Evolutionary conservation across 2,329 filamentous ascomycete species (phyloP), one percentile per base, ranked within the genome.

Genomic region (Pyrenochaeta sp.): DNA sequence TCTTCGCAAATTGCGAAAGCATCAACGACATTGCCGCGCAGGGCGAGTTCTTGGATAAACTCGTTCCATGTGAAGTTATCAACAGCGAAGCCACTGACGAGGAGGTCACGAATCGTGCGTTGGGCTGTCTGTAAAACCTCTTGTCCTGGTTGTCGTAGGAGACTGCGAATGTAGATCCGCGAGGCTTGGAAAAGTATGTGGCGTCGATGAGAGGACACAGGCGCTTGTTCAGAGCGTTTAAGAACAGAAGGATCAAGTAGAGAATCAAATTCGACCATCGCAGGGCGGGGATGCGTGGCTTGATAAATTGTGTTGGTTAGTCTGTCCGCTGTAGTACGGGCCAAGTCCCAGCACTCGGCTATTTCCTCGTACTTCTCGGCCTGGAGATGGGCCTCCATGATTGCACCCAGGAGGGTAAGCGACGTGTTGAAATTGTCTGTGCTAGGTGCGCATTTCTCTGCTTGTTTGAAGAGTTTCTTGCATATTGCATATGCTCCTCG

Each of bases 21-120:
- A 14, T 86, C 77, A 34, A 82, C 72, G 58, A 81, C 80, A 31
- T 80, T 77, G 31, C 80, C 78, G 40, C 84, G 77, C 10, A 77
- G 74, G 17, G 84, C 82, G 19, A 96, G 82, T 36, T 79, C 72
- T 58, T 87, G 83, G 41, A 96, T 80, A 53, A 89, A 85, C 36
- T 81, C 78, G 65, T 96, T 94, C 90, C 90, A 96, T 56, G 89
- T 91, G 58, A 80, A 81, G 65, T 82, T 86, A 61, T 90, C 86
- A 44, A 96, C 72, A 19, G 76, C 74, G 74, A 93, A 96, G 8
- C 92, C 93, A 27, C 80, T 77, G 1, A 68, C 65, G 7, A 82
- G 74, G 8, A 92, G 74, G n/a, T 79, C 69, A 15, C 77, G 68
- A 19, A 91, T 55, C 5, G 63, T 63, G 14, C 47, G 36, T 23